phyloP scores from a whole-genome alignment of 225 moss, liverwort and hornwort genomes.

The Straminergon stramineum region DNA sequence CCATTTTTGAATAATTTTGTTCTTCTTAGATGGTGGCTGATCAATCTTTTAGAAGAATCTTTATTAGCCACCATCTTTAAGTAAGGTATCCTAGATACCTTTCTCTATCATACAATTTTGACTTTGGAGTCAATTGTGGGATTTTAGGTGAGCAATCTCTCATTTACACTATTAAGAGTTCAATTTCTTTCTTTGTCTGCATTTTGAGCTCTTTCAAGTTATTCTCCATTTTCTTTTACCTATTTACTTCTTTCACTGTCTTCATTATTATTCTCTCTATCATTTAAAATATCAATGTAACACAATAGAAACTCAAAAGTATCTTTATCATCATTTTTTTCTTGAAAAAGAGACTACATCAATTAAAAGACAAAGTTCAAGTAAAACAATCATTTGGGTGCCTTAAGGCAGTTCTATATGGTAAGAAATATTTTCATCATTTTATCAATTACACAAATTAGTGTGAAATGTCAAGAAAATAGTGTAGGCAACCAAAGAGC shows the following conservation, averaged over 20 bases:
- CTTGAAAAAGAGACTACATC: neutral
- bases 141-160: too few species aligned
- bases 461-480: neutral
- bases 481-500: neutral
- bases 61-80: neutral
- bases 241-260: neutral
- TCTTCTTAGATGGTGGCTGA: too few species aligned
- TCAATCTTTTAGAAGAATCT: neutral
- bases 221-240: neutral
- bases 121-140: too few species aligned
- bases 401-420: accelerated
- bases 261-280: neutral
- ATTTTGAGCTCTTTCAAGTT: neutral
- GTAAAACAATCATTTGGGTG: accelerated
- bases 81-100: neutral
- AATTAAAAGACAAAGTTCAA: neutral
- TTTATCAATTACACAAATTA: neutral
- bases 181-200: neutral
- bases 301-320: neutral
- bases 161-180: too few species aligned
- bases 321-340: neutral
- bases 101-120: too few species aligned
- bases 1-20: neutral
- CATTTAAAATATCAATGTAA: neutral
- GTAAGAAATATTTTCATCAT: neutral